Base-by-base conservation (phyloP, 441 rosid genomes). In the Adansonia gregorii region DNA sequence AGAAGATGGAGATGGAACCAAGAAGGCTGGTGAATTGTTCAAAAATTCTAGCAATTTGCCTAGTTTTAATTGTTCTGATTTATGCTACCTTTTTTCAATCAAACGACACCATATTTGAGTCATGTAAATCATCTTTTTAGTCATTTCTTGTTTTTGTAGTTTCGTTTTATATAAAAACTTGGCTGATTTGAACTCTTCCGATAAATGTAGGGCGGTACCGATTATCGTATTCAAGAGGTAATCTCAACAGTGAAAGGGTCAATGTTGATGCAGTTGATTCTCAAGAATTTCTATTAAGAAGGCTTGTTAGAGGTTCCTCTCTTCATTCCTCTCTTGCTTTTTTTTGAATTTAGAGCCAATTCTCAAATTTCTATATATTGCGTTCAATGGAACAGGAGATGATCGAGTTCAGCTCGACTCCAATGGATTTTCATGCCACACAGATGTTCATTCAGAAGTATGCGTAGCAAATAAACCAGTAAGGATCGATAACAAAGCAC, bases 391-490 rank as follows among this genome's bases (percentile, higher is more conserved):
- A 52, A 63, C 80, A 82, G 89, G 84, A 24, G 87, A 84, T 2
- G 84, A 79, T 27, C 70, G 69, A 59, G 17, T 6, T 10, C 67
- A 69, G 70, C 78, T 86, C 0, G 76, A 76, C 8, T 6, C 60
- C 4, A 43, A 68, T 1, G 84, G 89, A 14, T 65, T 82, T 49
- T 61, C 83, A 20, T 82, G 85, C 76, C 83, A 79, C 20, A 22
- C 75, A 0, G 83, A 83, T 65, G 8, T 48, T 46, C 83, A 84
- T 49, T 45, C 79, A 8, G 79, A 82, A 15, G 14, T 72, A 4
- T 86, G 87, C 54, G 24, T 84, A 35, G 79, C 76, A 63, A 76
- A 76, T 17, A 78, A 78, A 59, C 75, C 79, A 0, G 83, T 84
- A 10, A 63, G 80, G 60, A 72, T 86, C 41, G 71, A 35, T 45